phyloP scores from a whole-genome alignment of 1,139 yeast genomes.

The Magnusiomyces magnusii region DNA sequence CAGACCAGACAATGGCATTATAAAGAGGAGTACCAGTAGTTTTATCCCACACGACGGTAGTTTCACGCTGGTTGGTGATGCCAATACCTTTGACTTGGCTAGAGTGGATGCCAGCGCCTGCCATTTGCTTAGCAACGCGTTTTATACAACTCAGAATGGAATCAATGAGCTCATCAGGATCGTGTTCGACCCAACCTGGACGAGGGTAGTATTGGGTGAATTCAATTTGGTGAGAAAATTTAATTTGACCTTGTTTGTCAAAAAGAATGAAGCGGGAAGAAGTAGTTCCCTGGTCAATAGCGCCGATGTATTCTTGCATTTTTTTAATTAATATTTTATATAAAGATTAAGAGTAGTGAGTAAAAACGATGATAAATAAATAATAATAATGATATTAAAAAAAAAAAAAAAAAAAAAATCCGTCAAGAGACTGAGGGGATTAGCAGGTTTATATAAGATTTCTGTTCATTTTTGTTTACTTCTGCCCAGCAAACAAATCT shows the following conservation, averaged over 20 bases:
- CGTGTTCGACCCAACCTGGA: slow-evolving; percentile 82
- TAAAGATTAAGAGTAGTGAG: neutral
- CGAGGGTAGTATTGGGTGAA: slow-evolving; percentile 38
- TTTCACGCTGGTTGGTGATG: slow-evolving; percentile 93
- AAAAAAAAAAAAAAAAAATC: no score
- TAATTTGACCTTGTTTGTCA: slow-evolving; percentile 61
- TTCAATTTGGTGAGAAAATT: slow-evolving; percentile 85
- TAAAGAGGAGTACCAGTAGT: slow-evolving; percentile 75
- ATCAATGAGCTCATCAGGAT: slow-evolving; percentile 76
- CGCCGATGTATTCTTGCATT: slow-evolving; percentile 27
- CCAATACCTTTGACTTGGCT: slow-evolving; percentile 47
- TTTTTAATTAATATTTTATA: no score
- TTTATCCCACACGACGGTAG: slow-evolving; percentile 84
- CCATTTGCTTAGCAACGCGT: slow-evolving; percentile 32
- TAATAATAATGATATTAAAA: neutral
- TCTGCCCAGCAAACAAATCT: no score
- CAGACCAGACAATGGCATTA: slow-evolving; percentile 95
- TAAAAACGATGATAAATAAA: neutral
- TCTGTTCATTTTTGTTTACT: no score
- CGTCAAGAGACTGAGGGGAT: no score
- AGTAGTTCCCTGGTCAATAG: slow-evolving; percentile 91
- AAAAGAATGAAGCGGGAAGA: slow-evolving; percentile 88
- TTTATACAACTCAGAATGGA: slow-evolving; percentile 46
- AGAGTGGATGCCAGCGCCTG: slow-evolving; percentile 27
- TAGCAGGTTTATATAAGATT: no score